Conservation (phyloP, 306 rosid genomes). For the Rosa rugosa region DNA sequence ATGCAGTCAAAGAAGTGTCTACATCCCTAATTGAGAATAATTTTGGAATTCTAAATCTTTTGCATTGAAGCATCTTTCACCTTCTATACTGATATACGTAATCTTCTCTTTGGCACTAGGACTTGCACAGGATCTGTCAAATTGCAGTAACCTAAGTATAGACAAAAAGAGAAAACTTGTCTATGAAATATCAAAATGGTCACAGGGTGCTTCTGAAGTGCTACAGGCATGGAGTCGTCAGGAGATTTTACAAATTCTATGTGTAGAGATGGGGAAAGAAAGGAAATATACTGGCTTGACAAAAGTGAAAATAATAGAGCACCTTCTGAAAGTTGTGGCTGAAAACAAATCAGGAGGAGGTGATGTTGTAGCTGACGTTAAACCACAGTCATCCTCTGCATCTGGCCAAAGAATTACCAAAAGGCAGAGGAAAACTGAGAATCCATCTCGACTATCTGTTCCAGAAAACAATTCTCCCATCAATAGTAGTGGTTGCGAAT, state of each 20-base stretch:
- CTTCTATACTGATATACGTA: conserved; percentile 19
- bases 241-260: conserved; percentile 84
- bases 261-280: conserved; percentile 99
- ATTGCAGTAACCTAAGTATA: conserved; percentile 65
- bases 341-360: conserved; percentile 66
- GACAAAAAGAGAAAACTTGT: conserved; percentile 88
- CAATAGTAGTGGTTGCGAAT: conserved; percentile 40
- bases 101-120: conserved; percentile 42
- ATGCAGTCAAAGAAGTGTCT: conserved; percentile 3
- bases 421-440: conserved; percentile 89
- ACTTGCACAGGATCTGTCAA: conserved; percentile 53
- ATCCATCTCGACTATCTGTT: conserved; percentile 62
- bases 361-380: conserved; percentile 47
- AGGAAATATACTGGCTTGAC: conserved; percentile 98
- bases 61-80: not conserved
- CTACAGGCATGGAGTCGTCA: conserved; percentile 98
- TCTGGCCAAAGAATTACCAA: conserved; percentile 62
- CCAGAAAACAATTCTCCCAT: conserved; percentile 40
- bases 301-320: conserved; percentile 85
- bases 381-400: conserved; percentile 56
- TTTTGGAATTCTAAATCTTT: not conserved
- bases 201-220: conserved; percentile 73
- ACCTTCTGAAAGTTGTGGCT: conserved; percentile 84
- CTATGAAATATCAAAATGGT: conserved; percentile 73
- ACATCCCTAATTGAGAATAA: not conserved